Base-by-base conservation (phyloP, 805 yeast genomes). In the Saccharomyces jurei region DNA sequence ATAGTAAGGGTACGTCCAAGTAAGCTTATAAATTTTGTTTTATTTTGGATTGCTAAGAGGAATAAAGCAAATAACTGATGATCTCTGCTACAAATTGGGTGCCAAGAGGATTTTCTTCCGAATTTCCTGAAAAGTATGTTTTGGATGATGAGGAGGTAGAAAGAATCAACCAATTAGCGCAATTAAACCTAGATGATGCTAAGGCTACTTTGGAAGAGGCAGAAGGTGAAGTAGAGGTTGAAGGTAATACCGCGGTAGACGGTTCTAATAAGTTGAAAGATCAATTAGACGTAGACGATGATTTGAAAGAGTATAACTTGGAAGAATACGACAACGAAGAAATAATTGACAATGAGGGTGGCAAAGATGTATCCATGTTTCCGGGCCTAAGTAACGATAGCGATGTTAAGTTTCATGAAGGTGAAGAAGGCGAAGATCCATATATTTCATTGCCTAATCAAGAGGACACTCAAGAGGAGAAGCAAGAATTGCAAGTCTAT, bases 21-120 rank as follows among this genome's bases (percentile, higher is more conserved):
- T 2, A 11, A 9, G 17, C 10, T 2, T 17, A 36, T 36, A 36
- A 9, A 6, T 6, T 17, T 36, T 17, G n/a, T 17, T 17, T 36
- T 6, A 41, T 48, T 36, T 10, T 22, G 22, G 10, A n/a, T 17
- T 36, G 17, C 3, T 1, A 36, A 46, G 21, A 46, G 21, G 29
- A 14, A 25, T 44, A 49, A 21, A 9, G 26, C 11, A 13, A 36
- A n/a, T 26, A 10, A 44, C 48, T 1, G 32, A 90, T 91, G 96
- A 86, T 92, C 59, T 89, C 99, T 44, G 86, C 97, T 28, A 84
- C 94, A 50, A 76, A 84, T 51, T 94, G 99, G 98, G 96, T 92
- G 26, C 97, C 98, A 50, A 82, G 96, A 65, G 99, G 99, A 4
- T 87, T 79, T 70, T 95, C 99, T 29, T 81, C 95, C 41, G 97